Conservation (phyloP, 2,329 filamentous ascomycete species). For the Aspergillus ruber region DNA sequence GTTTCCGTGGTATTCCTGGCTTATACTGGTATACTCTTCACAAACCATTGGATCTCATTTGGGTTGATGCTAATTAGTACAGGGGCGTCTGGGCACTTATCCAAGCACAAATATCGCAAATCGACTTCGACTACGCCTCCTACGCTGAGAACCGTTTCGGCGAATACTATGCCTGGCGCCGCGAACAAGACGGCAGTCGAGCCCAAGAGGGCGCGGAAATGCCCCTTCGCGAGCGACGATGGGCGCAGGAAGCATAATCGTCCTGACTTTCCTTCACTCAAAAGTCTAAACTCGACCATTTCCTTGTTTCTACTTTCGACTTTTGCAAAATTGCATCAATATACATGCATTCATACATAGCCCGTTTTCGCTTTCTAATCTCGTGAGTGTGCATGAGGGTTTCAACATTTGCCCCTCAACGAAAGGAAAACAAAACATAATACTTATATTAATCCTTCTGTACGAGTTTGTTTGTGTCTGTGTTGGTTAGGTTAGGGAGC, state of each 20-base stretch:
- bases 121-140: slow-evolving; percentile 91
- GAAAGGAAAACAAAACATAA: not conserved
- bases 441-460: not conserved
- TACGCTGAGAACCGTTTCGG: slow-evolving; percentile 82
- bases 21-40: slow-evolving; percentile 56
- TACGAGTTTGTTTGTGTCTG: not conserved
- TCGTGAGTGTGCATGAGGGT: not conserved
- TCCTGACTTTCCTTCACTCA: not conserved
- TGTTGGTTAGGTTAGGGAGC: not conserved
- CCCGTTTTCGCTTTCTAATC: not conserved
- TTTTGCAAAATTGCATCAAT: not conserved
- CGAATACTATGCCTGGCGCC: slow-evolving; percentile 92
- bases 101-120: slow-evolving; percentile 86
- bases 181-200: slow-evolving; percentile 61
- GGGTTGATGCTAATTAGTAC: slow-evolving; percentile 29
- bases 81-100: slow-evolving; percentile 96
- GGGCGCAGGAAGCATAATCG: slow-evolving; percentile 55
- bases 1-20: slow-evolving; percentile 81
- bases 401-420: slow-evolving; percentile 3
- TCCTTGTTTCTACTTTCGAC: not conserved
- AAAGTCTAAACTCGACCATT: not conserved
- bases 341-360: not conserved
- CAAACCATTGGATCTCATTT: not conserved
- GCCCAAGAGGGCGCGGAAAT: slow-evolving; percentile 50
- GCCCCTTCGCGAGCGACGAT: slow-evolving; percentile 71